phyloP scores from a whole-genome alignment of 495 filamentous ascomycete genomes.

The Aspergillus ostianus region DNA sequence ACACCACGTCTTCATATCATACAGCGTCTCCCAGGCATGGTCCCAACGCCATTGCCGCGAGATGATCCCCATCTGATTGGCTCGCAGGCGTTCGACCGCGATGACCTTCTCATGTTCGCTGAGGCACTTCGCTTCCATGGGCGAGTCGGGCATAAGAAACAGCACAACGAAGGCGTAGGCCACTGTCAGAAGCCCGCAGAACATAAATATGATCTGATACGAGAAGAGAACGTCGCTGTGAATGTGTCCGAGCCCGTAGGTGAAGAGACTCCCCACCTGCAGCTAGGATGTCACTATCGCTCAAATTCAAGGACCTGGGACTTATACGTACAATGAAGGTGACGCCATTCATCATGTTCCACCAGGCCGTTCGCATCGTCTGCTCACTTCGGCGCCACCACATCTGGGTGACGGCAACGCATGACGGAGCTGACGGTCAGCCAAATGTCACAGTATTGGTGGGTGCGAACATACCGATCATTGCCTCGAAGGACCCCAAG shows the following conservation, averaged over 20 bases:
- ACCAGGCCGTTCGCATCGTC: constrained; percentile 49
- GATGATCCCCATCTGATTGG: constrained; percentile 55
- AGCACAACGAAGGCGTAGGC: constrained; percentile 37
- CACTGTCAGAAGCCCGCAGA: constrained; percentile 44
- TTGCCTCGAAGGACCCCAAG: constrained; percentile 56
- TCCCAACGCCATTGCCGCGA: constrained; percentile 48
- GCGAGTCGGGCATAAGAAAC: constrained; percentile 51
- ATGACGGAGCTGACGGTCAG: constrained; percentile 40
- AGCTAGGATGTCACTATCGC: not conserved
- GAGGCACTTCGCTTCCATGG: constrained; percentile 44
- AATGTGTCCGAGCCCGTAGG: constrained; percentile 58
- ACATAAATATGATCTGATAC: constrained; percentile 57
- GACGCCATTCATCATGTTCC: constrained; percentile 54
- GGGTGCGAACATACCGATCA: constrained; percentile 16
- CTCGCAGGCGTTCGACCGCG: constrained; percentile 51
- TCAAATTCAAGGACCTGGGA: not conserved
- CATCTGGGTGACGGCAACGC: constrained; percentile 56
- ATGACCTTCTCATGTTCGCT: constrained; percentile 44
- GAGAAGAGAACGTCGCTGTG: constrained; percentile 42
- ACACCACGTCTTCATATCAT: constrained; percentile 42
- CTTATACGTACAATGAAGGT: constrained; percentile 32
- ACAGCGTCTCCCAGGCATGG: constrained; percentile 44
- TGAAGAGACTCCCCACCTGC: constrained; percentile 37
- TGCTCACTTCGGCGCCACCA: constrained; percentile 58
- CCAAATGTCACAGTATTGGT: not conserved